Evolutionary conservation across 495 filamentous ascomycete genomes (phyloP), one percentile per base, ranked within the genome.

Genomic region (Neurospora sp.): DNA sequence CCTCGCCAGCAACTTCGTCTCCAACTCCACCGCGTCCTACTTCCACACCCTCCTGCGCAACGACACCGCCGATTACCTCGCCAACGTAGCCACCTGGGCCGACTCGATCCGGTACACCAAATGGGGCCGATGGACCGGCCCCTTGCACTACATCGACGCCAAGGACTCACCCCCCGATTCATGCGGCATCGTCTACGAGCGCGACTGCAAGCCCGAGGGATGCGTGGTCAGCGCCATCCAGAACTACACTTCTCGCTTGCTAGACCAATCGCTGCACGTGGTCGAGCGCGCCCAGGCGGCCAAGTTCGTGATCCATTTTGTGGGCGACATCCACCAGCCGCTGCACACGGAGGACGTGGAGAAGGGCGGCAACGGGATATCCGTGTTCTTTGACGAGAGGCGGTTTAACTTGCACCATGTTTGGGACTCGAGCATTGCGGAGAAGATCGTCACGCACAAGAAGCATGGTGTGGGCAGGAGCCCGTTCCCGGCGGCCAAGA

Each of bases 101-200:
- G 89, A 91, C 80, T 85, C 83, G 69, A 85, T 88, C 76, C 82
- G 87, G 37, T 89, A 89, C 79, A 88, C 86, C 12, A 82, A 85
- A 75, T 88, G 83, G 74, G 87, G 88, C 20, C 81, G 81, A 41
- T 91, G 87, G 79, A 85, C 83, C 10, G 81, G 80, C n/a, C 83
- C 83, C 20, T 89, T 89, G 79, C 91, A 93, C 81, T 93, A 86
- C 83, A 92, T 93, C 81, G 91, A 93, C 77, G 89, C 91, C 12
- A 82, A 89, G 68, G 91, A 93, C 83, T 75, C 79, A 71, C 91
- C 91, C 44, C 90, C 90, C 0, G 46, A 74, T 7, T 81, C 77
- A 42, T 93, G 91, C 81, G 85, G 81, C 69, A 86, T 93, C 59
- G 83, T 87, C 74, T 89, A 83, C 72, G 76, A 80, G 11, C 84